A percentile compares a stretch with the other conserved stretches of the same genome.
Evolutionary conservation across 2,329 filamentous ascomycete genomes (phyloP).

Genomic region (Phaeosphaeriaceae sp.): DNA sequence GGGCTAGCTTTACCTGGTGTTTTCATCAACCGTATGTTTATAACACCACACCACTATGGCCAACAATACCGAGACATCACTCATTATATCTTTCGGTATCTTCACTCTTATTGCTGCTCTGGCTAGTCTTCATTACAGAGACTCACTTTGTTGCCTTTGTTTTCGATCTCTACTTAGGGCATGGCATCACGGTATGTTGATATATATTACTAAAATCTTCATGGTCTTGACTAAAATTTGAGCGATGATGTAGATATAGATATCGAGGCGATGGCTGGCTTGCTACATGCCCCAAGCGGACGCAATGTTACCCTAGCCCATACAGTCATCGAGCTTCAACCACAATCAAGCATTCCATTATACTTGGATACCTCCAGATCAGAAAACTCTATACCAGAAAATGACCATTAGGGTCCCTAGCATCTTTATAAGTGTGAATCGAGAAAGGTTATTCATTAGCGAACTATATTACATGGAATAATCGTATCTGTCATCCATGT

Average conservation of each 20-base stretch:
- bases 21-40: neutral
- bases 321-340: neutral
- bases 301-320: neutral
- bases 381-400: no score
- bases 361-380: neutral
- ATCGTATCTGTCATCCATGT: no score
- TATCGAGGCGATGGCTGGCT: neutral
- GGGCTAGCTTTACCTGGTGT: no score
- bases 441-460: no score
- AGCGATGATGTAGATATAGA: neutral
- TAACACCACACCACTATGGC: neutral
- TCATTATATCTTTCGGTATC: constrained; percentile 8
- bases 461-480: no score
- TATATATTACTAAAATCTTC: neutral
- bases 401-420: no score
- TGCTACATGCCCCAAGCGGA: neutral
- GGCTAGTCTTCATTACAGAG: constrained; percentile 7
- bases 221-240: neutral
- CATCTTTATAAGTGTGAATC: no score
- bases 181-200: constrained; percentile 1
- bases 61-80: constrained; percentile 2
- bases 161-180: constrained; percentile 2
- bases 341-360: neutral
- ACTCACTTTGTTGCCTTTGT: constrained; percentile 8
- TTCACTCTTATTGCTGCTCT: constrained; percentile 7